Evolutionary conservation across 75 land plant genomes (phyloP), one percentile per base, ranked within the genome.

Genomic region (Cupressus sempervirens): DNA sequence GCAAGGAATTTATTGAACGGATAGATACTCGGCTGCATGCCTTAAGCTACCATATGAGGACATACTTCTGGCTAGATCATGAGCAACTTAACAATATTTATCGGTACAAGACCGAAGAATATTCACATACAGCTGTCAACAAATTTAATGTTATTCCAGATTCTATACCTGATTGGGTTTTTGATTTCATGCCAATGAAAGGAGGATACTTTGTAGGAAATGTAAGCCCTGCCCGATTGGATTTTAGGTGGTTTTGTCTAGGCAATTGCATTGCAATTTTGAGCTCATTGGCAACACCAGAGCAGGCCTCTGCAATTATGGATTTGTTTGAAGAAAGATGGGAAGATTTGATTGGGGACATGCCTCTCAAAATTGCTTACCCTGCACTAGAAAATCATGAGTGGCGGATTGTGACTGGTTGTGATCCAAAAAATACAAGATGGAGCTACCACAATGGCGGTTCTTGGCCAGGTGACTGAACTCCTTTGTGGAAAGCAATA

Each of bases 381-480:
- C 98, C 98, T 48, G 91, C 95, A 0, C 82, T 96, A 16, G 98
- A 96, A 87, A 91, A 86, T 30, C 91, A 95, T 81, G 98, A 96
- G 34, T 96, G 98, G 98, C 85, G 91, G n/a, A 93, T 95, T 65
- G 90, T 92, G 29, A 95, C 98, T 29, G 98, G 98, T 43, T 96
- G 97, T 89, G 98, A 95, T 80, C 92, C 94, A 14, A 93, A 93
- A 81, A 93, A 93, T 86, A 96, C 98, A 0, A 89, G 97, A 58
- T 96, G 98, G 98, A 96, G 98, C 89, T 96, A 96, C 83, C 98
- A 96, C 80, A 96, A 96, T 89, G 98, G 98, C 76, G 98, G 97
- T 50, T 91, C 97, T 87, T 96, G 98, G 98, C 98, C 98, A 84
- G 97, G 98, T 96, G 67, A 83, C 77, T 84, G n/a, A 58, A 29